These are phyloP conservation scores for Myxozyma udenii DNA, from an alignment of 805 yeast species.

Conservation along the genomic window DNA sequence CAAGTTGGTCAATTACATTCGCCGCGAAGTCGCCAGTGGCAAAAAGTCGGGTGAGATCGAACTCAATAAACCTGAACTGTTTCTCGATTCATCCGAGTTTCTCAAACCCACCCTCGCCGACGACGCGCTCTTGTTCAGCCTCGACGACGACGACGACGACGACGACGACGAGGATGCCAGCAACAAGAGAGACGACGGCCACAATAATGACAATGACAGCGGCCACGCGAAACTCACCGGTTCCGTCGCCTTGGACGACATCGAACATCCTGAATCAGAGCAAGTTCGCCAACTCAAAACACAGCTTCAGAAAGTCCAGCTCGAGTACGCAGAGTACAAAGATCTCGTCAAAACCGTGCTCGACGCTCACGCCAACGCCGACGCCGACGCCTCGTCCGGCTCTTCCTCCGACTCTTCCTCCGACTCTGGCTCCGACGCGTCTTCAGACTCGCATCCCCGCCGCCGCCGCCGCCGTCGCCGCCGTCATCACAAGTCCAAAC, in stretches of 20 bases:
- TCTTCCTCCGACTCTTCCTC: not conserved
- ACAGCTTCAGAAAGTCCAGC: constrained; percentile 16
- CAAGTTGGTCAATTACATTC: constrained; percentile 34
- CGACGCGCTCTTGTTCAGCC: constrained; percentile 32
- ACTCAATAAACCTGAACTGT: constrained; percentile 19
- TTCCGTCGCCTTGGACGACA: constrained; percentile 5
- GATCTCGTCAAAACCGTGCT: constrained; percentile 18
- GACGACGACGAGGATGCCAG: constrained; percentile 26
- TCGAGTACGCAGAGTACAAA: constrained; percentile 25
- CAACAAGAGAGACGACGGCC: too few species aligned
- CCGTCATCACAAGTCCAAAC: not conserved
- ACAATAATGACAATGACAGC: not conserved
- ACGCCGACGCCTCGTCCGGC: not conserved
- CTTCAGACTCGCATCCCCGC: not conserved
- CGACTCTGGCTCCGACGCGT: not conserved
- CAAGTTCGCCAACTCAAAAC: constrained; percentile 6
- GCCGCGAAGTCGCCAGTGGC: constrained; percentile 26
- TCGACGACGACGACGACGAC: constrained; percentile 32
- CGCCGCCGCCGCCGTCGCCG: not conserved
- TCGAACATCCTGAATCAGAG: constrained; percentile 33
- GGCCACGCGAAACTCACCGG: not conserved
- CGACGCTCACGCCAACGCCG: constrained; percentile 11
- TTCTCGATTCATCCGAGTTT: constrained; percentile 29
- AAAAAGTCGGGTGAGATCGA: constrained; percentile 11
- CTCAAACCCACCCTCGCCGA: constrained; percentile 33